Evolutionary conservation across 345 rosid genomes (phyloP).

Genomic region (Citrus sp.): DNA sequence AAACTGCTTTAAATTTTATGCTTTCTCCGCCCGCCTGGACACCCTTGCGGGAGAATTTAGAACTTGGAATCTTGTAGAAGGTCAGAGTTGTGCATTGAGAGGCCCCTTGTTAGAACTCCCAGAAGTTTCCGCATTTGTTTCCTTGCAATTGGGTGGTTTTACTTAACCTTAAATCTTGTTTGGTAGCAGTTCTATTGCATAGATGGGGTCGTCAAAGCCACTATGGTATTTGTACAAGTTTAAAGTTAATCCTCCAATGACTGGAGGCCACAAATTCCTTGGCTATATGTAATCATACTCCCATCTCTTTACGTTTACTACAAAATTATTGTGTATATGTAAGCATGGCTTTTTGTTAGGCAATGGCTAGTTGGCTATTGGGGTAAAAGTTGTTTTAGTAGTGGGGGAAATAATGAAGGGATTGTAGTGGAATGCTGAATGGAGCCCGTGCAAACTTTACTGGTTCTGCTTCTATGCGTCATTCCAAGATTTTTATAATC

Average conservation of each 20-base stretch:
- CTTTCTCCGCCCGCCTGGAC: not conserved
- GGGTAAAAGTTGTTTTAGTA: no score
- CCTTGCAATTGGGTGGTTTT: not conserved
- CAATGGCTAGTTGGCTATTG: no score
- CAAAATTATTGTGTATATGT: no score
- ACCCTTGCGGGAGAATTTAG: not conserved
- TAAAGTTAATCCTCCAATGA: no score
- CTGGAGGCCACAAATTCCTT: no score
- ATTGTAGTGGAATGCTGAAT: not conserved
- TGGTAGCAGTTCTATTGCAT: not conserved
- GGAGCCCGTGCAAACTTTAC: not conserved
- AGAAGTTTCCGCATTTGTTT: not conserved
- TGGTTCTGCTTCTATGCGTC: no score
- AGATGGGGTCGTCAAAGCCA: no score
- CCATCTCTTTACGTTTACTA: no score
- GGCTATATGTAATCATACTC: no score
- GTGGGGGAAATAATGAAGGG: not conserved
- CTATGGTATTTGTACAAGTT: no score
- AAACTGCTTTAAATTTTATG: not conserved
- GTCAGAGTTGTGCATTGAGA: not conserved
- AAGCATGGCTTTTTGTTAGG: no score
- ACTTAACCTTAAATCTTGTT: not conserved
- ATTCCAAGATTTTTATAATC: not conserved
- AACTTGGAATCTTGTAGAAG: not conserved
- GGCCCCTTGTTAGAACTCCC: no score